Evolutionary conservation across 2,329 filamentous ascomycete genomes (phyloP).

Genomic region (Epichloe coenophiala): DNA sequence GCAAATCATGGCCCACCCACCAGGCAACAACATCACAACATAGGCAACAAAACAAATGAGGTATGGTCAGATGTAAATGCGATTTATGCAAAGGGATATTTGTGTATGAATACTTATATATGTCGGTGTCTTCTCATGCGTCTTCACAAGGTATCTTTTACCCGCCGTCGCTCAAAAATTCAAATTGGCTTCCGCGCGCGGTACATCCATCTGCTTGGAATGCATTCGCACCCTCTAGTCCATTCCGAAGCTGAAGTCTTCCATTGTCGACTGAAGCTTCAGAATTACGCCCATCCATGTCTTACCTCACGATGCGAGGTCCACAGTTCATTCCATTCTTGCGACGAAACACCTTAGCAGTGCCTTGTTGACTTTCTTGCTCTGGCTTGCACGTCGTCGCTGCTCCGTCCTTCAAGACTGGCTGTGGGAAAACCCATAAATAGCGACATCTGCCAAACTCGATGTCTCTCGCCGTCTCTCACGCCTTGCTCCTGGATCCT

Average conservation of each 20-base stretch:
- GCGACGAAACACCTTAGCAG: background rate
- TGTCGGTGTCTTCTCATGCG: background rate
- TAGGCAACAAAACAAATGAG: too few species aligned
- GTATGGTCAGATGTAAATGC: too few species aligned
- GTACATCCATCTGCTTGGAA: background rate
- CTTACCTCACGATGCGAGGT: background rate
- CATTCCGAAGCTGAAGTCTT: background rate
- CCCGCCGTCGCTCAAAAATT: background rate
- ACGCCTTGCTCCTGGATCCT: background rate
- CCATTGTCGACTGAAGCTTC: too few species aligned
- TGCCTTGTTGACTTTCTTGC: background rate
- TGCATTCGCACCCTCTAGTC: background rate
- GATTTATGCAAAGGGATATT: background rate
- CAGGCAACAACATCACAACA: too few species aligned
- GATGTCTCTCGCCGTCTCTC: background rate
- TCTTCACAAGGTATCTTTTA: background rate
- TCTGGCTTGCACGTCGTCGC: background rate
- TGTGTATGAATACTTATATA: background rate
- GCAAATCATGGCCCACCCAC: too few species aligned
- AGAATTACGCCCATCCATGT: background rate
- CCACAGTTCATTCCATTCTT: background rate
- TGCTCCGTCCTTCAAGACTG: background rate
- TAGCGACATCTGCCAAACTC: background rate
- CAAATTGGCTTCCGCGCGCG: background rate
- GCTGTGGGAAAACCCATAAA: background rate